Percentiles rank a stretch among this genome's conserved stretches.
phyloP scores from a whole-genome alignment of 805 yeast genomes.

The Zygosaccharomyces lentus region DNA sequence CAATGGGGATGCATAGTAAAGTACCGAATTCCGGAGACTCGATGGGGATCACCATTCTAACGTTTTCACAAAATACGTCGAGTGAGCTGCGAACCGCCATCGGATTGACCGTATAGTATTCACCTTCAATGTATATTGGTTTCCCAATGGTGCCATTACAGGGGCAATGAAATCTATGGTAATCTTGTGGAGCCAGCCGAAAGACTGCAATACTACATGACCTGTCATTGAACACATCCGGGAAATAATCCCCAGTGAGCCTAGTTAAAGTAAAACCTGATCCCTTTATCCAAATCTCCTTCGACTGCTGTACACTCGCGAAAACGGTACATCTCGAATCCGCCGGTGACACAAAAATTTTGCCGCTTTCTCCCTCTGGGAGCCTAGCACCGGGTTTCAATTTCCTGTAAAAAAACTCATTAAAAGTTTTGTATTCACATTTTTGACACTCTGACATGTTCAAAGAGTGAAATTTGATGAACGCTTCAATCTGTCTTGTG shows the following conservation, averaged over 20 bases:
- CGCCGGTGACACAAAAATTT: constrained; percentile 70
- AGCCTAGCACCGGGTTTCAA: constrained; percentile 68
- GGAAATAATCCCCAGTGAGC: constrained; percentile 39
- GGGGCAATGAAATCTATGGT: constrained; percentile 89
- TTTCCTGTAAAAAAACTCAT: constrained; percentile 82
- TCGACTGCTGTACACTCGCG: constrained; percentile 53
- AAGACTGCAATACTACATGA: constrained; percentile 70
- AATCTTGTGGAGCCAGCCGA: constrained; percentile 94
- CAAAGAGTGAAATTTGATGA: constrained; percentile 76
- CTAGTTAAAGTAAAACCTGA: constrained; percentile 63
- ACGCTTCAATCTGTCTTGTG: constrained; percentile 62
- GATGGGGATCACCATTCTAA: constrained; percentile 72
- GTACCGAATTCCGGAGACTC: constrained; percentile 73
- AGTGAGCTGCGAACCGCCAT: constrained; percentile 88
- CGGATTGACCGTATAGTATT: constrained; percentile 93
- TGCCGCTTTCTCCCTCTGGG: constrained; percentile 51
- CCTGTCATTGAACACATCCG: constrained; percentile 39
- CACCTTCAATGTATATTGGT: constrained; percentile 73
- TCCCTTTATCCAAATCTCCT: constrained; percentile 87
- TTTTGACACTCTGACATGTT: constrained; percentile 69
- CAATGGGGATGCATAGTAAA: constrained; percentile 75
- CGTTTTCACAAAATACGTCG: constrained; percentile 92
- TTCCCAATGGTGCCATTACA: constrained; percentile 69
- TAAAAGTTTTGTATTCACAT: constrained; percentile 60
- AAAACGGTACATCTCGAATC: constrained; percentile 83